Conservation (phyloP, 2,329 filamentous ascomycete genomes). For the Alternaria tenuissima region DNA sequence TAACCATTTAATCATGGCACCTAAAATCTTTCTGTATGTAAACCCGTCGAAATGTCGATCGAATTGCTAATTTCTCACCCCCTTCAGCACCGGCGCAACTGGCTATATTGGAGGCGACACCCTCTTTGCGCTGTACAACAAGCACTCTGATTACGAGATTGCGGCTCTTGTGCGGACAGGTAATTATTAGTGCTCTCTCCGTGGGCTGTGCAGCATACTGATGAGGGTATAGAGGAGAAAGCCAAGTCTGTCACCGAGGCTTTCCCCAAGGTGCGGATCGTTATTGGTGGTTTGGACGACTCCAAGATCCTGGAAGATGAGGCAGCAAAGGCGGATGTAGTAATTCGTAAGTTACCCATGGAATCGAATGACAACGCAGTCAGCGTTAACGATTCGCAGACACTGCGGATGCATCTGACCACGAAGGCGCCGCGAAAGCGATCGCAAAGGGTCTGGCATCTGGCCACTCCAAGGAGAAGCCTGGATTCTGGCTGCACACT, state of each 20-base stretch:
- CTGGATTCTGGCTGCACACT: conserved; percentile 62
- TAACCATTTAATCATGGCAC: conserved; percentile 21
- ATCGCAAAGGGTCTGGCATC: conserved; percentile 61
- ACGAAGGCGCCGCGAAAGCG: conserved; percentile 51
- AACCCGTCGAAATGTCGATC: neutral
- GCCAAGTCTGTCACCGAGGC: conserved; percentile 52
- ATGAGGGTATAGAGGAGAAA: conserved; percentile 48
- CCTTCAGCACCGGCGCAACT: conserved; percentile 35
- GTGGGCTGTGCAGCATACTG: neutral
- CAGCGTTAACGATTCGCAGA: conserved; percentile 20
- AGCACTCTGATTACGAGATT: conserved; percentile 58
- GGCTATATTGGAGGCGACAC: conserved; percentile 52
- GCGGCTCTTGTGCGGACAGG: conserved; percentile 54
- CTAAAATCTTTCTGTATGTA: conserved; percentile 35
- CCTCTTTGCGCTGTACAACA: conserved; percentile 53
- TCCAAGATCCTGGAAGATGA: conserved; percentile 57
- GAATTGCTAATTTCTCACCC: neutral
- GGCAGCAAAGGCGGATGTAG: conserved; percentile 60
- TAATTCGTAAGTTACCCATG: conserved; percentile 41
- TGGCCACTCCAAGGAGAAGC: conserved; percentile 54
- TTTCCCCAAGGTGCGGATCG: conserved; percentile 57
- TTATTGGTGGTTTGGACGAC: conserved; percentile 61
- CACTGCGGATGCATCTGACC: conserved; percentile 40
- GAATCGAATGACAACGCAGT: neutral
- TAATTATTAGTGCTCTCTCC: neutral